Conservation (phyloP, 805 yeast species). For the Starmerella stigmatis region DNA sequence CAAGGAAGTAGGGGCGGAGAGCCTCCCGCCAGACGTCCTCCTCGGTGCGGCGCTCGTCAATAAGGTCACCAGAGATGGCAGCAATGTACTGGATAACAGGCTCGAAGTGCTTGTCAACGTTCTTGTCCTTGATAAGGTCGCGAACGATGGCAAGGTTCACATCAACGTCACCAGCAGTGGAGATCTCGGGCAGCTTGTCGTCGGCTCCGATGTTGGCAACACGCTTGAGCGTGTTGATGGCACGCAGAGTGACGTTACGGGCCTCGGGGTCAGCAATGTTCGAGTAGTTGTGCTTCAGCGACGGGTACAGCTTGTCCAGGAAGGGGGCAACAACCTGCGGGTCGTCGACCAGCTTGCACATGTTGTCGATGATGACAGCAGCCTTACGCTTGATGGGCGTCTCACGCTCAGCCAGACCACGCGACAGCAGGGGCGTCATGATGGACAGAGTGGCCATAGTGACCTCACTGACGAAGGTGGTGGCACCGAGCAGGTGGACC, state of each 20-base stretch:
- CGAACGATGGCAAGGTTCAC: conserved; percentile 79
- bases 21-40: conserved; percentile 83
- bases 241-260: conserved; percentile 95
- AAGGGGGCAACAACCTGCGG: conserved; percentile 99
- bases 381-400: conserved; percentile 99
- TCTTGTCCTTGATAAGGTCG: conserved; percentile 56
- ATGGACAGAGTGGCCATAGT: conserved; percentile 98
- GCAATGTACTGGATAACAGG: conserved; percentile 74
- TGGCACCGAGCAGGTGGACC: conserved; percentile 97
- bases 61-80: conserved; percentile 96
- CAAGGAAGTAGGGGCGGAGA: conserved; percentile 87
- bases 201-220: conserved; percentile 86
- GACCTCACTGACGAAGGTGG: conserved; percentile 98
- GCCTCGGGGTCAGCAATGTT: conserved; percentile 99
- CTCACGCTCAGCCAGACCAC: conserved; percentile 99
- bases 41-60: conserved; percentile 94
- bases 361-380: conserved; percentile 98
- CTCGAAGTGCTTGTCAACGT: conserved; percentile 63
- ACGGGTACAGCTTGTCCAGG: conserved; percentile 90
- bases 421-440: conserved; percentile 96
- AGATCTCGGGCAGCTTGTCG: conserved; percentile 89
- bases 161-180: conserved; percentile 93
- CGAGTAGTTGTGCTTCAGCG: conserved; percentile 84
- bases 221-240: conserved; percentile 93
- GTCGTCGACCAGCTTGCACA: conserved; percentile 99